Base-by-base conservation (phyloP, 768 basidiomycete genomes). In the Tubosaeta sp. region DNA sequence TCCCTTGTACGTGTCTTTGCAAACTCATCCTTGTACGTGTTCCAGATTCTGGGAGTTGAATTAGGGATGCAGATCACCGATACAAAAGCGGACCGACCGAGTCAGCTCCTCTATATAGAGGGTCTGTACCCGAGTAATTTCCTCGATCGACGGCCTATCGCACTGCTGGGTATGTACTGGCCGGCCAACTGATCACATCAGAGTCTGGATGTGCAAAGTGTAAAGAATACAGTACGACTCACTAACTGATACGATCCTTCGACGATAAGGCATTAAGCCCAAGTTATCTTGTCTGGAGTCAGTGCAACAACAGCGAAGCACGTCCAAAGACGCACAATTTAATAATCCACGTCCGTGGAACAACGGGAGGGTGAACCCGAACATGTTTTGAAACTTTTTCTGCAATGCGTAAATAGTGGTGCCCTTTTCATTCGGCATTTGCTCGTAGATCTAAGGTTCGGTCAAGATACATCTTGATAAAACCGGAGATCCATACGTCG, bases 331-430 rank as follows among this genome's bases (percentile, higher is more conserved):
- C 85, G 26, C 58, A 94, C 95, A 99, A 69, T 98, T 99, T 57
- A 98, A 77, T 50, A 99, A 69, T 12, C 95, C 95, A 54, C 97
- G 77, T 3, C 97, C 97, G 65, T 97, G 95, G 71, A 99, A 99
- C n/a, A 99, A 72, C 0, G 97, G 95, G 11, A 99, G 72, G 0
- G 95, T 99, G 67, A 98, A 99, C 6, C 95, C 95, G 60, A 99
- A 97, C 39, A 90, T 70, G 46, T 77, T 82, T 68, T 98, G 93
- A 68, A 99, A 97, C 64, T 83, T 85, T 67, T 91, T 89, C 71
- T 99, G 95, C 6, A 97, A 62, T 11, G 76, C 79, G 70, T 93
- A 91, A 25, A 97, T 70, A 16, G 86, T 85, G 2, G 95, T 97
- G 1, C 95, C 95, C 60, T 85, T 88, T 62, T 93, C 85, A 64